Percentiles rank a stretch among this genome's conserved stretches.
These are phyloP conservation scores for Pseudogymnoascus destructans DNA, from an alignment of 2,329 filamentous ascomycete genomes.

Conservation along the genomic window DNA sequence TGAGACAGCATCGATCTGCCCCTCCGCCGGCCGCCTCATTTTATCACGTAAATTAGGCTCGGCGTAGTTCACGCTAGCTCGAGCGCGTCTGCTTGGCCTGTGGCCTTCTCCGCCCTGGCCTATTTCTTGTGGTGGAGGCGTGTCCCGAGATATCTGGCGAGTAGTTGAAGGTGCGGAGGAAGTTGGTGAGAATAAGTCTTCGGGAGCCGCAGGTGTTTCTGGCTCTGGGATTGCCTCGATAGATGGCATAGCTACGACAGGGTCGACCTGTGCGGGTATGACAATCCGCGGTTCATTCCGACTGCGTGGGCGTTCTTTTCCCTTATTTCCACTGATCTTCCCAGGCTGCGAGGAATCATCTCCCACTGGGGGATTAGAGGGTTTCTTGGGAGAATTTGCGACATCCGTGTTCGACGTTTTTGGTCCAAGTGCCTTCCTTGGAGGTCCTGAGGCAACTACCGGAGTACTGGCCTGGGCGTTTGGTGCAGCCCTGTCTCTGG, in stretches of 20 bases:
- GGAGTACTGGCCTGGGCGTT: background rate
- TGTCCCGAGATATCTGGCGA: conserved; percentile 32
- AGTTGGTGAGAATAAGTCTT: conserved; percentile 33
- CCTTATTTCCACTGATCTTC: background rate
- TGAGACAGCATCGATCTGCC: conserved; percentile 59
- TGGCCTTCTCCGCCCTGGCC: conserved; percentile 42
- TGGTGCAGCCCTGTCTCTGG: conserved; percentile 17
- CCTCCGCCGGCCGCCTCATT: conserved; percentile 69
- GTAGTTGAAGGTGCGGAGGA: conserved; percentile 35
- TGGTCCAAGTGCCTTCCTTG: conserved; percentile 26
- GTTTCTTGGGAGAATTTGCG: conserved; percentile 42
- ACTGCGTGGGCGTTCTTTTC: conserved; percentile 16
- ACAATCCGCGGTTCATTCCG: conserved; percentile 14
- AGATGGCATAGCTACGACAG: conserved; percentile 12
- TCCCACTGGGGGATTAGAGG: conserved; percentile 23
- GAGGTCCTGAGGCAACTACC: conserved; percentile 11
- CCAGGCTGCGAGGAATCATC: conserved; percentile 25
- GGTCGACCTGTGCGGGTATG: conserved; percentile 12
- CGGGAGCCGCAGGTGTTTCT: conserved; percentile 28
- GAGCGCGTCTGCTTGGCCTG: conserved; percentile 53
- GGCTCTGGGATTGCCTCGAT: conserved; percentile 26
- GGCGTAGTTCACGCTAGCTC: conserved; percentile 62
- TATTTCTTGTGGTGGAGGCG: conserved; percentile 47
- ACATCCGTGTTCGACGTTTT: conserved; percentile 50
- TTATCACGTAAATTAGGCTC: conserved; percentile 72